phyloP scores from a whole-genome alignment of 225 moss, liverwort and hornwort genomes.

The Pseudoscleropodium purum region DNA sequence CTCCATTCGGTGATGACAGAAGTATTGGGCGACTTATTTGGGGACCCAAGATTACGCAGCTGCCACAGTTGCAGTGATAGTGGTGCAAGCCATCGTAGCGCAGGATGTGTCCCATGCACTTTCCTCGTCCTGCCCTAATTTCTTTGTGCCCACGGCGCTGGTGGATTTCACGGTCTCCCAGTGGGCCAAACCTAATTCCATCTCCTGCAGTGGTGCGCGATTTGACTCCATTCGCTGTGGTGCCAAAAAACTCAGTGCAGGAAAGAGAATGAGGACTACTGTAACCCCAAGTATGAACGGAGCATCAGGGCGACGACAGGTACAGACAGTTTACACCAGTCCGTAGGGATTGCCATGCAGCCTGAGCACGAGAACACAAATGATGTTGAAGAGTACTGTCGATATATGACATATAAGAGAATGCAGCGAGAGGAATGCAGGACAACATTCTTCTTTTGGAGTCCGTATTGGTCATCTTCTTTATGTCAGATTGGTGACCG shows the following conservation, averaged over 20 bases:
- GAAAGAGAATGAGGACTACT: not conserved
- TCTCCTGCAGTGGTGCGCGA: not conserved
- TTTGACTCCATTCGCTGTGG: not conserved
- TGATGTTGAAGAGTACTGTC: not conserved
- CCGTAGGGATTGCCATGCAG: not conserved
- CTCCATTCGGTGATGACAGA: constrained; percentile 32
- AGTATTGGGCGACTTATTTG: constrained; percentile 52
- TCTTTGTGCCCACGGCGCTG: not conserved
- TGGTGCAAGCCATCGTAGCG: constrained; percentile 16
- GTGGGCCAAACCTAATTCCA: not conserved
- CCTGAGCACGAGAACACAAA: not conserved
- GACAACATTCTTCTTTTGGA: not conserved
- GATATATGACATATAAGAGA: not conserved
- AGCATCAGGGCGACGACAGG: constrained; percentile 14
- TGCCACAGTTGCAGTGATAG: constrained; percentile 1
- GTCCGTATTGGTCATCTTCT: not conserved
- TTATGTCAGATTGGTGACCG: not conserved
- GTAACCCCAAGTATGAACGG: not conserved
- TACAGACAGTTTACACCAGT: not conserved
- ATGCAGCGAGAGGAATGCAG: not conserved
- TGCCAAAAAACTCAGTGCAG: not conserved
- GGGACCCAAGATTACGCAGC: constrained; percentile 1
- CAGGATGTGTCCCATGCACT: constrained; percentile 32
- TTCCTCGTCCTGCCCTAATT: not conserved
- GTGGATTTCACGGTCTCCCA: not conserved